Conservation (phyloP, 352 stramenopile species). For the Plasmopara muralis region DNA sequence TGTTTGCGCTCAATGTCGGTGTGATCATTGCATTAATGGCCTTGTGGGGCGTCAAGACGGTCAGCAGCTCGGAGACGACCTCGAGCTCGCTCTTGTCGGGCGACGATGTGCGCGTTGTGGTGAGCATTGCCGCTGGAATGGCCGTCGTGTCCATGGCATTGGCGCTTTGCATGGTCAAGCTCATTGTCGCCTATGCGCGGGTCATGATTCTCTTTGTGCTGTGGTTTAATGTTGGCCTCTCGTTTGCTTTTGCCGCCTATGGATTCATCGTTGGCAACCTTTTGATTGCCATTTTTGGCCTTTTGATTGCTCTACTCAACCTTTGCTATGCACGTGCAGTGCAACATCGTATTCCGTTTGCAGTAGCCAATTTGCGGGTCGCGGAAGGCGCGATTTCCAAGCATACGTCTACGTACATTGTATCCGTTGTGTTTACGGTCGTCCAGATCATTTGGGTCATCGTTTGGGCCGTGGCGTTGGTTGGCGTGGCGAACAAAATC, state of each 20-base stretch:
- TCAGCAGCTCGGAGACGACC: constrained; percentile 37
- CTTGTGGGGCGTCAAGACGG: constrained; percentile 59
- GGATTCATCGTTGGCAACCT: constrained; percentile 64
- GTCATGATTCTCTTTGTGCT: constrained; percentile 83
- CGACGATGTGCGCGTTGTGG: constrained; percentile 53
- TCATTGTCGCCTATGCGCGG: constrained; percentile 69
- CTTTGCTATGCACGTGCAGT: constrained; percentile 85
- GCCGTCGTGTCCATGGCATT: constrained; percentile 52
- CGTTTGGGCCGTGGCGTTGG: constrained; percentile 82
- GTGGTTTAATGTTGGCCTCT: constrained; percentile 80
- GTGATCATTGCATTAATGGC: constrained; percentile 63
- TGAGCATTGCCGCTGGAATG: constrained; percentile 51
- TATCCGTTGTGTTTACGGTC: constrained; percentile 84
- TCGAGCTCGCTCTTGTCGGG: constrained; percentile 40
- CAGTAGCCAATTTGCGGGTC: constrained; percentile 87
- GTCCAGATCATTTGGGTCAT: constrained; percentile 87
- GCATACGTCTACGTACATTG: constrained; percentile 82
- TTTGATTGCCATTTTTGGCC: constrained; percentile 58
- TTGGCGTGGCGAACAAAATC: constrained; percentile 84
- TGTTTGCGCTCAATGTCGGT: constrained; percentile 74
- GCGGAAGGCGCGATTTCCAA: constrained; percentile 85
- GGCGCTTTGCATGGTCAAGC: constrained; percentile 62
- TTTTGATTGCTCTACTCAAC: constrained; percentile 58
- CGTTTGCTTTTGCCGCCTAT: constrained; percentile 56
- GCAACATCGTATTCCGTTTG: constrained; percentile 90